Percentiles rank a stretch among this genome's conserved stretches.
These are phyloP conservation scores for Xylaria sp. DNA, from an alignment of 2,329 filamentous ascomycete genomes.

Conservation along the genomic window DNA sequence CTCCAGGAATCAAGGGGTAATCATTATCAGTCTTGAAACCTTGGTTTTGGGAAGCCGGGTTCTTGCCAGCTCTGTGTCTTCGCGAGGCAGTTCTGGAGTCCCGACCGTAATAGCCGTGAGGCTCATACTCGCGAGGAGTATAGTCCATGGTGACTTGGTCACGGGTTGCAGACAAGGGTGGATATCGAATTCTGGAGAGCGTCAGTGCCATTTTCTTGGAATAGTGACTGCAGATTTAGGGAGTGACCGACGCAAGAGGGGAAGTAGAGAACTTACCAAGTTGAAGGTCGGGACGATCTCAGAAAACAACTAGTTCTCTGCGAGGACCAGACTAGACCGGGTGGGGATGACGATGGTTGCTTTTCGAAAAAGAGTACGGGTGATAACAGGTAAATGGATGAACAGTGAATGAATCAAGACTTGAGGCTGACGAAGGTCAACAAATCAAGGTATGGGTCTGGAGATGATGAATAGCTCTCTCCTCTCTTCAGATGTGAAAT, in stretches of 20 bases:
- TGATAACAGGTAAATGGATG: neutral
- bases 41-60: neutral
- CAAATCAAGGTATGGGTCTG: neutral
- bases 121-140: neutral
- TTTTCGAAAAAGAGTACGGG: too few relatives aligned
- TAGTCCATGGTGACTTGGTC: conserved; percentile 2
- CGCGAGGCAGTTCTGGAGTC: neutral
- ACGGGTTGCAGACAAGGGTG: neutral
- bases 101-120: neutral
- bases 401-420: neutral
- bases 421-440: neutral
- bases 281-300: neutral
- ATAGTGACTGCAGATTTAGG: neutral
- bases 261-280: conserved; percentile 16
- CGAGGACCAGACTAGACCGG: neutral
- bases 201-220: neutral
- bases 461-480: neutral
- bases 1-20: neutral
- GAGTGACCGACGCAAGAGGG: too few relatives aligned
- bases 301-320: neutral
- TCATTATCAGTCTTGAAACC: neutral
- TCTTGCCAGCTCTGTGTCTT: neutral
- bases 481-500: neutral
- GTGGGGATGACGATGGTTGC: neutral
- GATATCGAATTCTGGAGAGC: neutral